These are phyloP conservation scores for Blastocladiella britannica DNA, from an alignment of 192 early-diverging fungal genomes.

Conservation along the genomic window DNA sequence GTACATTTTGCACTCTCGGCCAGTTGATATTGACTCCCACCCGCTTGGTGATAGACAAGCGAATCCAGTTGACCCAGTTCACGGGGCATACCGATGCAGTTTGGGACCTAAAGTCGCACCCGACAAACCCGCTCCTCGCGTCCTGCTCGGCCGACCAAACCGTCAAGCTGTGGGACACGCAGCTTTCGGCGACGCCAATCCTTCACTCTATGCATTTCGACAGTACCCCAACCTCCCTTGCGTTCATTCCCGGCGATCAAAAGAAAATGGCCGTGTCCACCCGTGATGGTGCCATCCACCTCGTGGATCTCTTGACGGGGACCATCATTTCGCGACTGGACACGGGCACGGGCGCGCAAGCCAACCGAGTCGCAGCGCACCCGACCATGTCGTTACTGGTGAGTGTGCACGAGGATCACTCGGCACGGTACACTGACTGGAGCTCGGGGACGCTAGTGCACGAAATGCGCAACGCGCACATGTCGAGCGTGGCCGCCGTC, in stretches of 20 bases:
- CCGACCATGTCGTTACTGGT: not conserved
- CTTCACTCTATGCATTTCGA: not conserved
- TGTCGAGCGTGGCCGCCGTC: not conserved
- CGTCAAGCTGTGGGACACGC: not conserved
- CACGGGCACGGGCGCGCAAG: not conserved
- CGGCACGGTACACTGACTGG: not conserved
- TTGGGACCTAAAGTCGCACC: not conserved
- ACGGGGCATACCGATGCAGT: not conserved
- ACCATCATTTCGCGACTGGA: not conserved
- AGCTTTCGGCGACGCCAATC: not conserved
- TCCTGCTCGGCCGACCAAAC: not conserved
- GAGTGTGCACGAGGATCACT: not conserved
- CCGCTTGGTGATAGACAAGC: not conserved
- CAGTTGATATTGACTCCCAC: not conserved
- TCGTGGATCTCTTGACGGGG: not conserved
- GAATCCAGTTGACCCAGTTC: not conserved
- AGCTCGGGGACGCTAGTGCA: not conserved
- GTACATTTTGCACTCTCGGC: not conserved
- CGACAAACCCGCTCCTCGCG: not conserved
- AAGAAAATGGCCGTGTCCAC: not conserved
- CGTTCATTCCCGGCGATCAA: not conserved
- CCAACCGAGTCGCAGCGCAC: not conserved
- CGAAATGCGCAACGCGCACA: not conserved
- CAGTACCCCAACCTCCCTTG: not conserved
- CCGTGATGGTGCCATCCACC: not conserved